Evolutionary conservation across 176 grass and related monocot species (phyloP).

Genomic region (Oryza punctata): DNA sequence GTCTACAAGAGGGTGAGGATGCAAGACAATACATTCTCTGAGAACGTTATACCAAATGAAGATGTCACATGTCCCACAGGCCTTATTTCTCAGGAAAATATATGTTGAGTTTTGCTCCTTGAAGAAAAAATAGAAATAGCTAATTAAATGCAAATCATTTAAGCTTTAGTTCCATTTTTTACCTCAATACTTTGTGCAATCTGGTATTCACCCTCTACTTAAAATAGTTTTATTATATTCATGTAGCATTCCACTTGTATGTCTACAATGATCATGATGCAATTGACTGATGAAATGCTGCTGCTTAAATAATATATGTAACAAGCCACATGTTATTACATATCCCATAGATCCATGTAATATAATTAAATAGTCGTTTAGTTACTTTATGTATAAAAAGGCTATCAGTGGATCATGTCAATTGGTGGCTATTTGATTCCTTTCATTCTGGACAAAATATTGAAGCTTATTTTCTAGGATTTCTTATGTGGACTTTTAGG

Average conservation of each 20-base stretch:
- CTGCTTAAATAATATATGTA: not conserved
- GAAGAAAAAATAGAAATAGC: not conserved
- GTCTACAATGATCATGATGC: not conserved
- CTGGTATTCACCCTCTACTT: not conserved
- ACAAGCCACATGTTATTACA: not conserved
- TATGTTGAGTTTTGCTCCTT: slow-evolving; percentile 24
- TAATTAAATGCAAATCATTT: slow-evolving; percentile 23
- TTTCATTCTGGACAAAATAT: not conserved
- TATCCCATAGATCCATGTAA: not conserved
- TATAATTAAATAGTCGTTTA: not conserved
- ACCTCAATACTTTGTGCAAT: not conserved
- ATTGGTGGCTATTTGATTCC: not conserved
- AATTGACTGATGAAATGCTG: not conserved
- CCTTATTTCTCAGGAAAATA: slow-evolving; percentile 27
- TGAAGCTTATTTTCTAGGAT: not conserved
- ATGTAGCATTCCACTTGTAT: not conserved
- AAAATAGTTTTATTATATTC: slow-evolving; percentile 4
- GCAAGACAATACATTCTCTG: slow-evolving; percentile 1
- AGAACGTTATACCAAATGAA: slow-evolving; percentile 12
- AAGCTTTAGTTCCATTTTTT: not conserved
- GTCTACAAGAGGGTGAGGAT: not conserved
- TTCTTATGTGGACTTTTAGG: not conserved
- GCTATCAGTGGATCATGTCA: not conserved
- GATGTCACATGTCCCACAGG: not conserved
- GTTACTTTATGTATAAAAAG: not conserved